A percentile compares a stretch with the other conserved stretches of the same genome.
phyloP scores from a whole-genome alignment of 2,329 filamentous ascomycete species.

The Hortaea werneckii region DNA sequence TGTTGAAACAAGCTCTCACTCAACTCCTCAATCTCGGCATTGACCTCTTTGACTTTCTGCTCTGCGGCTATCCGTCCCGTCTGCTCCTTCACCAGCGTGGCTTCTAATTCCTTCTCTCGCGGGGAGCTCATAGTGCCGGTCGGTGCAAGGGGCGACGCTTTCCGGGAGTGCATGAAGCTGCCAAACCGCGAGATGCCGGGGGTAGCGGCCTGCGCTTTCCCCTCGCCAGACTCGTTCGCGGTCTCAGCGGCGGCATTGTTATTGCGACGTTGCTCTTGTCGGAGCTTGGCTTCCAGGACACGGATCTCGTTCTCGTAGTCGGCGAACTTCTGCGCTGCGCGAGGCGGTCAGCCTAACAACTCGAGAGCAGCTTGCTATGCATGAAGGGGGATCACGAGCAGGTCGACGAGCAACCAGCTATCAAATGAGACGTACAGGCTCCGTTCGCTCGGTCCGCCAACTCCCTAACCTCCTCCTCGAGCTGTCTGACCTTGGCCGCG shows the following conservation, averaged over 20 bases:
- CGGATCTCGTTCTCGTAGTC: constrained; percentile 73
- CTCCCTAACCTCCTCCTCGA: constrained; percentile 59
- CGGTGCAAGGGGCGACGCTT: constrained; percentile 28
- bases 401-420: neutral
- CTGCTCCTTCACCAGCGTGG: constrained; percentile 57
- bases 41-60: constrained; percentile 54
- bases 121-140: constrained; percentile 17
- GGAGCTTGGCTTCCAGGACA: constrained; percentile 40
- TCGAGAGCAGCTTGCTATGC: neutral
- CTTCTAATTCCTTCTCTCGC: constrained; percentile 42
- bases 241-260: constrained; percentile 4
- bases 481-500: constrained; percentile 41
- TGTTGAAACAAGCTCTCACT: constrained; percentile 67
- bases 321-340: constrained; percentile 42
- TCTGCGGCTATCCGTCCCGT: constrained; percentile 59
- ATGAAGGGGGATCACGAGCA: neutral
- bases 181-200: constrained; percentile 32
- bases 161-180: constrained; percentile 32
- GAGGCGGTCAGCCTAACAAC: neutral
- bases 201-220: constrained; percentile 10
- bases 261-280: constrained; percentile 17
- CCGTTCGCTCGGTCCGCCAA: constrained; percentile 63
- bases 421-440: constrained; percentile 36
- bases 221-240: neutral
- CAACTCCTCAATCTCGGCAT: constrained; percentile 67